Evolutionary conservation across 352 stramenopile genomes (phyloP).

Genomic region (Phytophthora capsici): DNA sequence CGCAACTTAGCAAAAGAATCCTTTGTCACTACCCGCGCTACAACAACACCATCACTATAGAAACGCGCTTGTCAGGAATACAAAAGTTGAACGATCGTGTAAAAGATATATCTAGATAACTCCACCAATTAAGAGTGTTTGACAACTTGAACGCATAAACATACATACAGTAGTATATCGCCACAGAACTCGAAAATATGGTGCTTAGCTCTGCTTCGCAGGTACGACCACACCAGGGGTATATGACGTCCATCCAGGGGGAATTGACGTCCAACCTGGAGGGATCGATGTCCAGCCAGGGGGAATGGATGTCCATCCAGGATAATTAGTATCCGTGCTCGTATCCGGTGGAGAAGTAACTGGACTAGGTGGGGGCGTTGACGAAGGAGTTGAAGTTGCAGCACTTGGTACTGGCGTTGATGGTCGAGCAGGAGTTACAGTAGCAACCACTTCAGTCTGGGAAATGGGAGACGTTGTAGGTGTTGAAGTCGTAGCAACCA

Average conservation of each 20-base stretch:
- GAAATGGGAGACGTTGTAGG: constrained; percentile 18
- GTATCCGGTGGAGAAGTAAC: constrained; percentile 5
- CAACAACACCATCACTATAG: too few relatives aligned
- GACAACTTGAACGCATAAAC: constrained; percentile 1
- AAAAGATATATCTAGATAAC: not conserved
- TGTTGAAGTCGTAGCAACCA: constrained; percentile 1
- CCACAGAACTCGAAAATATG: not conserved
- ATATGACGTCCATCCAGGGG: constrained; percentile 35
- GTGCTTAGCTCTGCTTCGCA: constrained; percentile 12
- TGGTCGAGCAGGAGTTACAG: constrained; percentile 10
- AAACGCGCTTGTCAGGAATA: too few relatives aligned
- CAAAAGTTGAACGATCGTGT: not conserved
- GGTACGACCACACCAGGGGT: constrained; percentile 30
- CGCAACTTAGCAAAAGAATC: too few relatives aligned
- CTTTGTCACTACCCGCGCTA: too few relatives aligned
- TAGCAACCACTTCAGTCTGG: constrained; percentile 11
- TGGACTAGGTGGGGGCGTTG: constrained; percentile 2
- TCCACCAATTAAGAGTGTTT: not conserved
- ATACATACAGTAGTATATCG: too few relatives aligned
- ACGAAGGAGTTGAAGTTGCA: not conserved
- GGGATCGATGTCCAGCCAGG: constrained; percentile 24
- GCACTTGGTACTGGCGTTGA: constrained; percentile 5
- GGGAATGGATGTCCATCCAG: constrained; percentile 27
- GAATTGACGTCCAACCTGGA: constrained; percentile 24
- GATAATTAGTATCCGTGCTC: constrained; percentile 10